Percentiles rank a stretch among this genome's conserved stretches.
Evolutionary conservation across 2,329 filamentous ascomycete genomes (phyloP).

Genomic region (Aspergillus ruber): DNA sequence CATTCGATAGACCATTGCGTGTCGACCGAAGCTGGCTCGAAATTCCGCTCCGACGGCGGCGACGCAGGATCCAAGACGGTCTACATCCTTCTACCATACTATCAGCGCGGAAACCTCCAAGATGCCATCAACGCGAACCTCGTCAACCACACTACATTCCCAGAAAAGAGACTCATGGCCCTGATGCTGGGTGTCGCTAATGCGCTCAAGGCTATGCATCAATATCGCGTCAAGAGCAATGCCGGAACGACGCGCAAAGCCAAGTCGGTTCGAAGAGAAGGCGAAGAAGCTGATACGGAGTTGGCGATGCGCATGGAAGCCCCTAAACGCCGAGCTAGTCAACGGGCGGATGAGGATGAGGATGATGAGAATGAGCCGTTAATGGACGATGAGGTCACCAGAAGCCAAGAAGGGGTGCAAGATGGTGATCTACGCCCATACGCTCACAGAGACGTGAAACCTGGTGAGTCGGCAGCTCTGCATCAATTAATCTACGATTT

Average conservation of each 20-base stretch:
- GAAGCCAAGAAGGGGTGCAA: constrained; percentile 60
- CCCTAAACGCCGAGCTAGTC: constrained; percentile 37
- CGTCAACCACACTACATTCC: constrained; percentile 87
- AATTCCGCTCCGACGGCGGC: constrained; percentile 51
- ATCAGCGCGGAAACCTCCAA: constrained; percentile 88
- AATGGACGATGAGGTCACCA: constrained; percentile 69
- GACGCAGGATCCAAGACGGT: constrained; percentile 75
- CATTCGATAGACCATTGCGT: constrained; percentile 77
- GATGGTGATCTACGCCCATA: constrained; percentile 71
- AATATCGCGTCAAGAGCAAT: constrained; percentile 63
- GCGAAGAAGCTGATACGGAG: constrained; percentile 48
- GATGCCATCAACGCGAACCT: constrained; percentile 98
- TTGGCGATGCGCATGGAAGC: constrained; percentile 30
- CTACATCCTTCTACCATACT: constrained; percentile 94
- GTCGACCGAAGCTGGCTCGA: constrained; percentile 59
- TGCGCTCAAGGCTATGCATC: constrained; percentile 84
- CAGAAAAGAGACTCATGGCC: constrained; percentile 79
- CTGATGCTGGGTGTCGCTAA: constrained; percentile 88
- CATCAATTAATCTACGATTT: neutral
- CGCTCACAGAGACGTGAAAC: constrained; percentile 94
- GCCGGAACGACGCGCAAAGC: constrained; percentile 50
- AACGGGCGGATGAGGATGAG: constrained; percentile 51
- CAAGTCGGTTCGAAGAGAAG: constrained; percentile 50
- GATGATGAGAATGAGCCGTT: constrained; percentile 75
- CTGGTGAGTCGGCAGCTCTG: constrained; percentile 54